Percentiles rank a stretch among this genome's conserved stretches.
These are phyloP conservation scores for Pleurotus tuber-regium DNA, from an alignment of 768 basidiomycete species.

Conservation along the genomic window DNA sequence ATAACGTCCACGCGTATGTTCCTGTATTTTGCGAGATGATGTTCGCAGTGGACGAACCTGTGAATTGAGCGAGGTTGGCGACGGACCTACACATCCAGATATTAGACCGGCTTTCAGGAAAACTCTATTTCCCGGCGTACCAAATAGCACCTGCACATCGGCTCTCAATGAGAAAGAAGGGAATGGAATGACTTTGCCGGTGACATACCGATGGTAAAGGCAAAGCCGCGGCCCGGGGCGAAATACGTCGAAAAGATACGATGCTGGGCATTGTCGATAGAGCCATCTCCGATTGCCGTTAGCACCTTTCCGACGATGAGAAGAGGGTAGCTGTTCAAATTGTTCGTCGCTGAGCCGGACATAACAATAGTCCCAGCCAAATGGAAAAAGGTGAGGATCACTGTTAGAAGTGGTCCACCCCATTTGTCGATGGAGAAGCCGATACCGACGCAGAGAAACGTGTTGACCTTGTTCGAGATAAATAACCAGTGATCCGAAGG, in stretches of 20 bases:
- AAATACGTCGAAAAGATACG: conserved; percentile 43
- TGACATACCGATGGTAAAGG: conserved; percentile 30
- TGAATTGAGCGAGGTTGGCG: conserved; percentile 38
- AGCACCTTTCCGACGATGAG: conserved; percentile 39
- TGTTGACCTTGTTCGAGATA: conserved; percentile 35
- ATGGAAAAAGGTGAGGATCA: conserved; percentile 35
- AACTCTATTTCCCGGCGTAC: conserved; percentile 14
- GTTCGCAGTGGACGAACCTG: conserved; percentile 40
- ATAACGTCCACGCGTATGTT: conserved; percentile 39
- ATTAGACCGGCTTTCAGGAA: neutral
- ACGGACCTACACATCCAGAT: conserved; percentile 23
- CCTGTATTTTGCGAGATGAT: conserved; percentile 35
- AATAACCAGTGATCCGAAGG: too few relatives aligned
- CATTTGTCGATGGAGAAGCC: conserved; percentile 41
- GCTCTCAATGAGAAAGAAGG: neutral
- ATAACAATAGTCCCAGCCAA: conserved; percentile 32
- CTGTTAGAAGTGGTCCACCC: conserved; percentile 35
- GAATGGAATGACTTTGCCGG: conserved; percentile 4
- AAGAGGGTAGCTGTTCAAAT: conserved; percentile 35
- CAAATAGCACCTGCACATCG: conserved; percentile 29
- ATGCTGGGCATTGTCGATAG: conserved; percentile 41
- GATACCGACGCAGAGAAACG: conserved; percentile 37
- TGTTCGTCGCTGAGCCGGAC: conserved; percentile 36
- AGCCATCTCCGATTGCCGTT: conserved; percentile 37
- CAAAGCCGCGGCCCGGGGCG: conserved; percentile 38